Base-by-base conservation (phyloP, 441 rosid species). In the Dalechampia spathulata region DNA sequence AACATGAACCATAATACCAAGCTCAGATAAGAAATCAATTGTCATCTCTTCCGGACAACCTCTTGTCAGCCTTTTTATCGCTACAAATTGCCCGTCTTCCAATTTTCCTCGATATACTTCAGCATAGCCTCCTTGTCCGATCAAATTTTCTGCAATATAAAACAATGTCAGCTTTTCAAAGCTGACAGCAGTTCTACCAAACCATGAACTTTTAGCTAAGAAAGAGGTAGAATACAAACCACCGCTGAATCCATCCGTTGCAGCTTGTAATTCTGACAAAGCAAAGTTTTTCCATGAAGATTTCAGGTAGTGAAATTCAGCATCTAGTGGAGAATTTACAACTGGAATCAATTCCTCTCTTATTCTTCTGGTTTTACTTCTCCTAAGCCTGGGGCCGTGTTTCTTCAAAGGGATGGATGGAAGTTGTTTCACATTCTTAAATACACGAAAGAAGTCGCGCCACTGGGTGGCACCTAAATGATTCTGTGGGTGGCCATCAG, bases 281-380 rank as follows among this genome's bases (percentile, higher is more conserved):
- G 92, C 61, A 52, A 80, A 89, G 66, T 81, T 89, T 73, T 72
- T 86, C 99, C 96, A 88, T 15, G 79, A 65, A 41, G 97, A 75
- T 68, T 86, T 87, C 51, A 92, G 79, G 50, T 67, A 73, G 70
- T 63, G 64, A 42, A 84, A 55, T 6, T 78, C 96, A 38, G 82
- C 61, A 52, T 78, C 90, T 16, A 85, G 59, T 51, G 83, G 34
- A 53, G 82, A 45, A n/a, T 57, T 64, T 21, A 83, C 0, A 28
- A 61, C 49, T 1, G 85, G 88, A 43, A 78, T 73, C 64, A 72
- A 71, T 26, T 67, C 79, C 41, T 77, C 94, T 57, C 85, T 78
- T 39, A 78, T 61, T 63, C 82, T 75, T 68, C 74, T 81, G 70
- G 83, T 82, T 54, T 83, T 89, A 49, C 80, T 76, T 68, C 86